A percentile compares a stretch with the other conserved stretches of the same genome.
Conservation (phyloP, 2,329 filamentous ascomycete genomes). For the Sporothrix variecibatus region DNA sequence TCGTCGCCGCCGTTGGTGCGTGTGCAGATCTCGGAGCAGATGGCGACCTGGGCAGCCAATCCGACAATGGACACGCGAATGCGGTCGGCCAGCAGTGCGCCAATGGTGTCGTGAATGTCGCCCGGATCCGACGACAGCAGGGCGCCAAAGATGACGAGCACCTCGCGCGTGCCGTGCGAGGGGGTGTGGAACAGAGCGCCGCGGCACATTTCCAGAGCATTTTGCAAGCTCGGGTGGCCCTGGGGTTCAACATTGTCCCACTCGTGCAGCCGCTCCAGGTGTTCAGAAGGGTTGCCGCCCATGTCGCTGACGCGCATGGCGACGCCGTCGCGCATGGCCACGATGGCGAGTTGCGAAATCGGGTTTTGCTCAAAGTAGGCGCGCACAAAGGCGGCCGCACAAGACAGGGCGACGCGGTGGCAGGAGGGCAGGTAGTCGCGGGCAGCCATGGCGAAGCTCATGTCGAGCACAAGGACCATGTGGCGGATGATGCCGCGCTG, state of each 20-base stretch:
- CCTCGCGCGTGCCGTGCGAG: conserved; percentile 88
- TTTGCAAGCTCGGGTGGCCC: conserved; percentile 82
- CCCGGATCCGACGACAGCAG: conserved; percentile 88
- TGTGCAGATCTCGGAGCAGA: conserved; percentile 86
- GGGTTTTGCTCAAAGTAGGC: conserved; percentile 99
- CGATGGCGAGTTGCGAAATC: conserved; percentile 89
- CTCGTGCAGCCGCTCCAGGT: conserved; percentile 73
- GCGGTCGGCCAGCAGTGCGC: conserved; percentile 73
- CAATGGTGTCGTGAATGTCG: conserved; percentile 90
- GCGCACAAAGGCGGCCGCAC: conserved; percentile 82
- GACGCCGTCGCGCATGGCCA: conserved; percentile 91
- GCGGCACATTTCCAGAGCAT: conserved; percentile 92
- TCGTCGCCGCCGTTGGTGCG: conserved; percentile 69
- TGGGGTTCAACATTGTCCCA: conserved; percentile 68
- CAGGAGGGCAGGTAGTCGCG: conserved; percentile 91
- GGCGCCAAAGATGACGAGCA: conserved; percentile 89
- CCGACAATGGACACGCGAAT: conserved; percentile 90
- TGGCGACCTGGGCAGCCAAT: conserved; percentile 85
- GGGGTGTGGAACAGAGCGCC: conserved; percentile 91
- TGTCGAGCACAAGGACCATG: conserved; percentile 84
- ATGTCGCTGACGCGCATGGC: conserved; percentile 85
- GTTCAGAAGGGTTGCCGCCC: conserved; percentile 86
- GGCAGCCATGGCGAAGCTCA: conserved; percentile 90
- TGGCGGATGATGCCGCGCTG: conserved; percentile 98
- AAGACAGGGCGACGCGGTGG: conserved; percentile 78